Base-by-base conservation (phyloP, 306 rosid genomes). In the Alnus glutinosa region DNA sequence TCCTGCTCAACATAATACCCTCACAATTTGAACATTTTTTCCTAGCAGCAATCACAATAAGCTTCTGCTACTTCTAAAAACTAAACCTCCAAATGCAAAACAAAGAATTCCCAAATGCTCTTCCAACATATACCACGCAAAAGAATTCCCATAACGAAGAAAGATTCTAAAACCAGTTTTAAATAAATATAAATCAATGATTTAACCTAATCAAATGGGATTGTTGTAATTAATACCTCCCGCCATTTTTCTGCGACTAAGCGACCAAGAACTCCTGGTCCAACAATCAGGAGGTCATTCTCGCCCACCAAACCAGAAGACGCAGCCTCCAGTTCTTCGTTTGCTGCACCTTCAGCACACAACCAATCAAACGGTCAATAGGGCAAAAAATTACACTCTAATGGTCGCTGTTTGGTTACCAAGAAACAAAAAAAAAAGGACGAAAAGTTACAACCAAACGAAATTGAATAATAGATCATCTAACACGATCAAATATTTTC, bases 211-310 rank as follows among this genome's bases (percentile, higher is more conserved):
- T 18, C 3, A 62, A 9, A 75, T 3, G 11, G 61, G 9, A 55
- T 13, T 18, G 75, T 9, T 67, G 64, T 2, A 15, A 73, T 76
- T 48, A 23, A 44, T 84, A 91, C 99, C 98, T 93, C 78, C 32
- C 89, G 89, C 99, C 99, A 95, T 79, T 86, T 83, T 44, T 90
- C 78, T 42, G 98, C 99, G 0, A 95, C 97, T 68, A 93, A 84
- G 70, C 99, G 97, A 64, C 98, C 99, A 18, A 95, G 95, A 83
- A 93, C 90, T 1, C 99, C 99, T 1, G 99, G 98, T 76, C 99
- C 99, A 18, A 93, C 97, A 23, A 95, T 88, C 30, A 95, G 84
- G 63, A 95, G 88, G 75, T 91, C 91, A 7, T 90, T 81, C 9
- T 85, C 79, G 78, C 93, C 91, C 66, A 91, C 79, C 39, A 75